Base-by-base conservation (phyloP, 768 basidiomycete species). In the Pisolithus albus region DNA sequence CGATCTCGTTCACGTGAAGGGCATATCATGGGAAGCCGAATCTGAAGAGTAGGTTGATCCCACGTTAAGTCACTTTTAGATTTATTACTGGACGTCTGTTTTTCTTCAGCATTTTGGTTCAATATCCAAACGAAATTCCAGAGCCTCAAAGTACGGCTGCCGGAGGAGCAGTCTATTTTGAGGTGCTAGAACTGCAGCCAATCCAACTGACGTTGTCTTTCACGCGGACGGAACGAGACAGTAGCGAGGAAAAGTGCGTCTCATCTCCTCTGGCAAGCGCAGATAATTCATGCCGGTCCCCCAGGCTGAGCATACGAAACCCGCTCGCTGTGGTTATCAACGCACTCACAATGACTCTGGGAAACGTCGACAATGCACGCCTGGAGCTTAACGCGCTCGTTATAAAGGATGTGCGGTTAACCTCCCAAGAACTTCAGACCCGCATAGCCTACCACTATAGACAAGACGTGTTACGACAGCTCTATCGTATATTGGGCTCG, bases 401-500 rank as follows among this genome's bases (percentile, higher is more conserved):
- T 24, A 87, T 99, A 66, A 91, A 93, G 65, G 95, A 99, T 62
- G 90, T 94, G 78, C 86, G 94, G 18, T 68, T 96, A 43, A 87
- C 88, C 0, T 69, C 87, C 50, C 86, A 92, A 7, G 89, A 95
- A 54, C 75, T 99, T 16, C 83, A 88, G 65, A 81, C 74, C 49
- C 83, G 96, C 32, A 86, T 98, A 52, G 73, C 83, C 38, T 86
- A 94, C 53, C 95, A 98, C 64, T 99, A 98, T 65, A 80, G 89
- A 34, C 89, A 96, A 67, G 93, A 97, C 61, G 80, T 96, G 50
- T 75, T 95, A 37, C 86, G 91, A 10, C 96, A 99, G 64, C 76
- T 98, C 3, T 98, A 98, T 67, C 86, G 96, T 36, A 89, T 99
- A 41, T 77, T 99, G 13, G 95, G 96, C n/a, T 97, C 94, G 5